Base-by-base conservation (phyloP, 768 basidiomycete species). In the Hericium erinaceus region DNA sequence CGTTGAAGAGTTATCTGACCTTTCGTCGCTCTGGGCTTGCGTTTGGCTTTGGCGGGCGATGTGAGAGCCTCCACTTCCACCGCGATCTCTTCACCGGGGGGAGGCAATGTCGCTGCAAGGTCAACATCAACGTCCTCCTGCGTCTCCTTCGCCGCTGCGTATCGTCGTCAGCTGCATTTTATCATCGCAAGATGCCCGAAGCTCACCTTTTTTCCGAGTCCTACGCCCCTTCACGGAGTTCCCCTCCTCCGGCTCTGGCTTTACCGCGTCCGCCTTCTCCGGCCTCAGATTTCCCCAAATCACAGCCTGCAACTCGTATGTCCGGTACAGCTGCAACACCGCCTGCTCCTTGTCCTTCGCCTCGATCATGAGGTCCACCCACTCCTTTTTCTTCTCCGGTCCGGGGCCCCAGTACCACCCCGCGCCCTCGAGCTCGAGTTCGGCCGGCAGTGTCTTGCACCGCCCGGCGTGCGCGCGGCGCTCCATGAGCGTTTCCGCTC, bases 271-370 rank as follows among this genome's bases (percentile, higher is more conserved):
- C 9, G 54, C 48, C 20, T 60, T 44, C 64, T 69, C 71, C 12
- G 71, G 71, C 8, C 71, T 65, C 26, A 72, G 61, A 52, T 69
- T 68, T 57, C 68, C 83, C 60, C 83, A 71, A 9, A 77, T 80
- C 22, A 91, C 85, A 15, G 83, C 79, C 46, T 83, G 72, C 4
- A 95, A 68, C 49, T 74, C 75, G 64, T 97, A 95, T 33, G 89
- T 84, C 58, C 92, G 69, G 66, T 91, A 84, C 48, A 95, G 66
- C 60, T 95, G 83, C 57, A 97, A 78, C 5, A 97, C 93, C 1
- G 93, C 94, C 67, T 95, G 94, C 68, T 95, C 94, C 72, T 94
- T 90, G 69, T 89, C 90, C 68, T 93, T 92, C 2, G 91, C 91
- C 70, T 95, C 92, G 58, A 94, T 92, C 92, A 95, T 93, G 62